Base-by-base conservation (phyloP, 2,329 filamentous ascomycete genomes). In the Juglanconis juglandina region DNA sequence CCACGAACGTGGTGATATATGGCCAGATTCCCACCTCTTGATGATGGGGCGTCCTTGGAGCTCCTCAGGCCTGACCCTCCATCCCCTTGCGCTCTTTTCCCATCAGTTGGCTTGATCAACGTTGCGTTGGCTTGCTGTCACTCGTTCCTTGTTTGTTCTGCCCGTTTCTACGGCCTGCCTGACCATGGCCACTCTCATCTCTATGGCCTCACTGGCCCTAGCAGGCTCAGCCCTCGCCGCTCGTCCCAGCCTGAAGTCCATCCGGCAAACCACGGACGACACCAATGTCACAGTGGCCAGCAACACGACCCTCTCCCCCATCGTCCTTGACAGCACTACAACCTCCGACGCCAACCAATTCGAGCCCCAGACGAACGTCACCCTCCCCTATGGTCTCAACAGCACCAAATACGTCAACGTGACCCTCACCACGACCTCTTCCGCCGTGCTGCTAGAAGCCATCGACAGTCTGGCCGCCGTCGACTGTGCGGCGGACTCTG, bases 391-490 rank as follows among this genome's bases (percentile, higher is more conserved):
- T n/a, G 59, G 59, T 5, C 49, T 61, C 2, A 46, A 58, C 24
- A 50, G 39, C 10, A 51, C 49, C 3, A 35, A 51, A n/a, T 57
- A 50, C 11, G 59, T 61, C 50, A 61, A 61, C 33, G n/a, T 61
- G 7, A 53, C 49, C 17, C 11, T 61, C 33, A 58, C 44, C 5
- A 56, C 53, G 4, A 56, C 33, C 3, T 49, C 52, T 2, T 48
- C 54, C n/a, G 48, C 54, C 44, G 52, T 61, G 5, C 50, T 61
- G 4, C 59, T 61, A 2, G 59, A 61, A n/a, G 48, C 49, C 32
- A 61, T 61, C 35, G n/a, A 34, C 5, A 53, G 52, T 14, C 35
- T 61, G 17, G 44, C 50, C 3, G 10, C 50, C 5, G 55, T 61
- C n/a, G 55, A 61, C 44, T 61, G 59, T 37, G 47, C 49, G 11